phyloP scores from a whole-genome alignment of 2,329 filamentous ascomycete species.

The Claviceps pusilla region DNA sequence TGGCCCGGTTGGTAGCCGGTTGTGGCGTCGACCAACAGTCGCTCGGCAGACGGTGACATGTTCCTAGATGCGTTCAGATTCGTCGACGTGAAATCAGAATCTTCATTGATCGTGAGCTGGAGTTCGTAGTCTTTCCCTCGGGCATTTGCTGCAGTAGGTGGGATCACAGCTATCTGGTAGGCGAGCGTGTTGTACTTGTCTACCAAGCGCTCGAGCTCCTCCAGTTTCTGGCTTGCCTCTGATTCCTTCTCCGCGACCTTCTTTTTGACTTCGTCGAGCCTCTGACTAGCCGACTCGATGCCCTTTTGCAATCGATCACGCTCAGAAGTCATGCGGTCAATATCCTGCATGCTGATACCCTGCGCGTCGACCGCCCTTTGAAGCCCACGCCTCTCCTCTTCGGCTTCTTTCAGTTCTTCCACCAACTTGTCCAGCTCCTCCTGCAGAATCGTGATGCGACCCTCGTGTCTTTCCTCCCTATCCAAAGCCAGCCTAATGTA shows the following conservation, averaged over 20 bases:
- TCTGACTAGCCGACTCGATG: slow-evolving; percentile 58
- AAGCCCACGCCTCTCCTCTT: slow-evolving; percentile 64
- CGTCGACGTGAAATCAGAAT: slow-evolving; percentile 59
- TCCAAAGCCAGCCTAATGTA: slow-evolving; percentile 77
- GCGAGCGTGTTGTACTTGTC: slow-evolving; percentile 88
- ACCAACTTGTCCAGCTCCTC: slow-evolving; percentile 71
- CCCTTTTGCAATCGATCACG: slow-evolving; percentile 83
- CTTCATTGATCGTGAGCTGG: slow-evolving; percentile 63
- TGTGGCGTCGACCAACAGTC: slow-evolving; percentile 64
- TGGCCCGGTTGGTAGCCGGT: slow-evolving; percentile 84
- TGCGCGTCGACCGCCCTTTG: slow-evolving; percentile 82
- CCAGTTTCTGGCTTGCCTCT: slow-evolving; percentile 73
- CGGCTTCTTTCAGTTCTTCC: slow-evolving; percentile 60
- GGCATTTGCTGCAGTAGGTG: slow-evolving; percentile 68
- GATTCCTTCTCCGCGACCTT: slow-evolving; percentile 71
- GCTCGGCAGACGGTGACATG: slow-evolving; percentile 39
- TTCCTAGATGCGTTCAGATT: slow-evolving; percentile 31
- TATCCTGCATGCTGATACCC: slow-evolving; percentile 93
- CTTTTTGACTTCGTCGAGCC: slow-evolving; percentile 74
- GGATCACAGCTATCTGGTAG: slow-evolving; percentile 86
- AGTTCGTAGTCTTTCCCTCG: slow-evolving; percentile 78
- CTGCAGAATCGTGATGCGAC: slow-evolving; percentile 65
- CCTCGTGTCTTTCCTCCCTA: slow-evolving; percentile 79
- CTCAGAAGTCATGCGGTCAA: slow-evolving; percentile 96
- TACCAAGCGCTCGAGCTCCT: slow-evolving; percentile 80